Percentiles rank a stretch among this genome's conserved stretches.
These are phyloP conservation scores for Fagopyrum tataricum DNA, from an alignment of 148 eudicot genomes.

Conservation along the genomic window DNA sequence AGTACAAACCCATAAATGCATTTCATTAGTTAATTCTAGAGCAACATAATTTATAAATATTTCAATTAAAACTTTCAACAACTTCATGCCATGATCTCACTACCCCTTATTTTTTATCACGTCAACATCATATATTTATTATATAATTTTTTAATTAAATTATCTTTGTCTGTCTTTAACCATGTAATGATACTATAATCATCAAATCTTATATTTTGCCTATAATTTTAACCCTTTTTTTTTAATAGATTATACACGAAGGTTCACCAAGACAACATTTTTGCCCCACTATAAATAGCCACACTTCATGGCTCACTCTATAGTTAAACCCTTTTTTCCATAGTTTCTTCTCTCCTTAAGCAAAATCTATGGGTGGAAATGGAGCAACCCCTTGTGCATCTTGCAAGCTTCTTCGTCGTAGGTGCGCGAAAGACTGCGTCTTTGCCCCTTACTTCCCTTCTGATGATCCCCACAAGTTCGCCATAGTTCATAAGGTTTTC, in stretches of 20 bases:
- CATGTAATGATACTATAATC: neutral
- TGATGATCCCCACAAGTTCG: slow-evolving; percentile 20
- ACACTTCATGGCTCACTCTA: slow-evolving; percentile 9
- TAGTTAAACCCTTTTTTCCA: neutral
- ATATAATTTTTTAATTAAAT: neutral
- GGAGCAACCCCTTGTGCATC: slow-evolving; percentile 24
- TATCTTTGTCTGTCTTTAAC: slow-evolving; percentile 5
- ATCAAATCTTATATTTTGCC: neutral
- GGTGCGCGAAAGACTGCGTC: slow-evolving; percentile 23
- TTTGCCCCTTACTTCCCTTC: slow-evolving; percentile 27
- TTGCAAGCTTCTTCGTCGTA: slow-evolving; percentile 24
- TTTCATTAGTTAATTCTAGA: neutral
- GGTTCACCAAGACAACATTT: slow-evolving; percentile 5
- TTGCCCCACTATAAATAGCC: slow-evolving; percentile 2
- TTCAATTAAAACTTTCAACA: neutral
- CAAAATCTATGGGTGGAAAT: neutral
- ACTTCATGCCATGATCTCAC: slow-evolving; percentile 9
- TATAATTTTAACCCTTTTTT: neutral
- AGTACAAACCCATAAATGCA: slow-evolving; percentile 1
- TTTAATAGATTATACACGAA: slow-evolving; percentile 1
- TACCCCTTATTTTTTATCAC: slow-evolving; percentile 1
- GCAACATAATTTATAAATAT: neutral
- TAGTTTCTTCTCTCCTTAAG: neutral
- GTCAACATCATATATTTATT: neutral
- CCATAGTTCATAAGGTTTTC: slow-evolving; percentile 23